A percentile compares a stretch with the other conserved stretches of the same genome.
phyloP scores from a whole-genome alignment of 805 yeast species.

The Metschnikowia amazonensis region DNA sequence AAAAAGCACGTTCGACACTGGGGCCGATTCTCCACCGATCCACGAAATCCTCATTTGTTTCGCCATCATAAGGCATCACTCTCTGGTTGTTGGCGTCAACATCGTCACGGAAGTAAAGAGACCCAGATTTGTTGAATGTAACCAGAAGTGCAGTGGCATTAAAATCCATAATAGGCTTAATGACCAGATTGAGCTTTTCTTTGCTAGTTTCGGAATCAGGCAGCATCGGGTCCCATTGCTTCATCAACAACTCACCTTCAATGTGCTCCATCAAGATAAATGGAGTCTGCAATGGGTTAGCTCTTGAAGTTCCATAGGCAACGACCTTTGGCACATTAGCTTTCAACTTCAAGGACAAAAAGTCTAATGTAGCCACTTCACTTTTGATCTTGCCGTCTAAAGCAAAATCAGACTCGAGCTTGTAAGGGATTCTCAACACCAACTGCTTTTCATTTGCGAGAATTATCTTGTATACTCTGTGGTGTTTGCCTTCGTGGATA shows the following conservation, averaged over 20 bases:
- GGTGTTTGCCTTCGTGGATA: conserved; percentile 92
- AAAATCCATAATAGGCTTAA: conserved; percentile 70
- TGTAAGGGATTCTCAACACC: conserved; percentile 83
- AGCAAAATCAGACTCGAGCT: conserved; percentile 60
- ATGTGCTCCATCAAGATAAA: conserved; percentile 77
- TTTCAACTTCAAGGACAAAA: conserved; percentile 58
- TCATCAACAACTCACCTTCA: conserved; percentile 82
- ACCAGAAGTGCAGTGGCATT: conserved; percentile 52
- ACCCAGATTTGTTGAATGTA: conserved; percentile 72
- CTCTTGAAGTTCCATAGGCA: conserved; percentile 57
- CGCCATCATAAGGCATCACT: conserved; percentile 58
- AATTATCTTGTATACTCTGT: conserved; percentile 74
- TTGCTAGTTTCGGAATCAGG: conserved; percentile 48
- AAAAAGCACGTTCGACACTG: conserved; percentile 72
- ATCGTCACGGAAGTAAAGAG: conserved; percentile 76
- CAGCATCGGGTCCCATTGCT: conserved; percentile 81
- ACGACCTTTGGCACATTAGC: conserved; percentile 70
- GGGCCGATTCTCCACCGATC: conserved; percentile 90
- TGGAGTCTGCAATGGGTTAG: conserved; percentile 67
- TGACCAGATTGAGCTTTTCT: conserved; percentile 52
- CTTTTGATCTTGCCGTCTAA: conserved; percentile 68
- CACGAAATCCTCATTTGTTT: conserved; percentile 47
- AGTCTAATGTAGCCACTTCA: conserved; percentile 94
- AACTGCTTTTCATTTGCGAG: conserved; percentile 59
- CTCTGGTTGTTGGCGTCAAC: conserved; percentile 43